Evolutionary conservation across 2,329 filamentous ascomycete genomes (phyloP).

Genomic region (Aspergillus niger): DNA sequence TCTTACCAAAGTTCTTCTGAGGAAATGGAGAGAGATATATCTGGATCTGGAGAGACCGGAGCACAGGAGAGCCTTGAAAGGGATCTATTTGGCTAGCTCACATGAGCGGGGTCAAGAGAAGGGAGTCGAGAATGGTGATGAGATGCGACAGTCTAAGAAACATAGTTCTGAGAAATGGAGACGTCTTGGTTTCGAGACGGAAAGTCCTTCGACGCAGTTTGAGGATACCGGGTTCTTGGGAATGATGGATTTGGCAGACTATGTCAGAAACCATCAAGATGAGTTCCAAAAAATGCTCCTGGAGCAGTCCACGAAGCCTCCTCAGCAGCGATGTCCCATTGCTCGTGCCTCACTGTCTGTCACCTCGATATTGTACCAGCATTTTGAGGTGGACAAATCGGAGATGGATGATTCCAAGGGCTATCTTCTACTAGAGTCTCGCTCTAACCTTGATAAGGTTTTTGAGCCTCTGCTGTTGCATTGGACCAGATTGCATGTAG

Average conservation of each 20-base stretch:
- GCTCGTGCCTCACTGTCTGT: slow-evolving; percentile 83
- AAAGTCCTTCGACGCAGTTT: slow-evolving; percentile 85
- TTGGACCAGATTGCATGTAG: slow-evolving; percentile 88
- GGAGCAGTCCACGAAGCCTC: slow-evolving; percentile 77
- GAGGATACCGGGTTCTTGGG: slow-evolving; percentile 83
- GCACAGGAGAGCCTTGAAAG: slow-evolving; percentile 82
- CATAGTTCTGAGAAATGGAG: slow-evolving; percentile 93
- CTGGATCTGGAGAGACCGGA: slow-evolving; percentile 86
- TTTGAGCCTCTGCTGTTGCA: slow-evolving; percentile 87
- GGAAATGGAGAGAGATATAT: slow-evolving; percentile 82
- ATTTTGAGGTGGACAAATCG: slow-evolving; percentile 88
- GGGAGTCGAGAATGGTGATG: slow-evolving; percentile 38
- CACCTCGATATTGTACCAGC: slow-evolving; percentile 86
- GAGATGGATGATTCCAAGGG: slow-evolving; percentile 77
- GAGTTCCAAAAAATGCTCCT: slow-evolving; percentile 87
- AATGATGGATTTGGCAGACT: slow-evolving; percentile 97
- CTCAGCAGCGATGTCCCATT: slow-evolving; percentile 77
- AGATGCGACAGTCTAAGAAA: slow-evolving; percentile 62
- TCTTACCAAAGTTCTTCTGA: slow-evolving; percentile 81
- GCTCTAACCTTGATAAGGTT: slow-evolving; percentile 77
- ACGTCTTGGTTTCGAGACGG: slow-evolving; percentile 84
- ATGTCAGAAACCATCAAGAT: slow-evolving; percentile 87
- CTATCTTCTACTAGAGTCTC: slow-evolving; percentile 72
- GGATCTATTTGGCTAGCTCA: slow-evolving; percentile 77
- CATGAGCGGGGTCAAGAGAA: slow-evolving; percentile 39